Percentiles rank a stretch among this genome's conserved stretches.
Evolutionary conservation across 805 yeast species (phyloP).

Genomic region (Metschnikowia peoriensis): DNA sequence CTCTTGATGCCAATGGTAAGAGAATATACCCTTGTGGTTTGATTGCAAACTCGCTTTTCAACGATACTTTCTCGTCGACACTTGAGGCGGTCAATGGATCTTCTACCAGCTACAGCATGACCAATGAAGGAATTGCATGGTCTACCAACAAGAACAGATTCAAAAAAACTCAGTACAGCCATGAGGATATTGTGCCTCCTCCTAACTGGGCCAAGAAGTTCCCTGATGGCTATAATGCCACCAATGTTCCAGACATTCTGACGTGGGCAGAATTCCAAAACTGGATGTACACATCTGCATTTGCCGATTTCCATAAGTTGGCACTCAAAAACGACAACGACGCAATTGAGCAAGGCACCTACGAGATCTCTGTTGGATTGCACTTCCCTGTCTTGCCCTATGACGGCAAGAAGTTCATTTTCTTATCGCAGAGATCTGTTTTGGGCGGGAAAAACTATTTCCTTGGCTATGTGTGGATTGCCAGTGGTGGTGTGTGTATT

Average conservation of each 20-base stretch:
- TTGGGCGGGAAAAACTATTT: conserved; percentile 77
- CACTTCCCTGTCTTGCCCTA: conserved; percentile 77
- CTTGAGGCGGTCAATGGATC: conserved; percentile 40
- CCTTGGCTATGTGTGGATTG: conserved; percentile 72
- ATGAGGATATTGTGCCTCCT: conserved; percentile 41
- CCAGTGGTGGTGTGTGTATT: conserved; percentile 69
- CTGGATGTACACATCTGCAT: conserved; percentile 46
- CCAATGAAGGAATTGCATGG: conserved; percentile 44
- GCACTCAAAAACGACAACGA: conserved; percentile 62
- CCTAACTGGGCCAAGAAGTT: conserved; percentile 45
- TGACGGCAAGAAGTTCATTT: conserved; percentile 65
- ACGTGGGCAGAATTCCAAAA: conserved; percentile 46
- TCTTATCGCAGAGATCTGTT: conserved; percentile 65
- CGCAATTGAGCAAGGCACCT: conserved; percentile 53
- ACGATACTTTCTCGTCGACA: conserved; percentile 56
- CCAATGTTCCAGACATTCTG: conserved; percentile 44
- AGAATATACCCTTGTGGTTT: conserved; percentile 78
- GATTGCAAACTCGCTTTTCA: conserved; percentile 77
- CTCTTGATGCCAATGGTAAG: conserved; percentile 40
- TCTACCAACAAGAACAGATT: conserved; percentile 35
- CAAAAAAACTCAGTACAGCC: conserved; percentile 40
- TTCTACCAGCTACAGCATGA: conserved; percentile 29
- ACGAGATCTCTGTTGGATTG: conserved; percentile 63
- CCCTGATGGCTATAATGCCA: conserved; percentile 43
- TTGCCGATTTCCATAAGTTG: conserved; percentile 45